Conservation (phyloP, 176 grass and related monocot genomes). For the Alopecurus myosuroides region DNA sequence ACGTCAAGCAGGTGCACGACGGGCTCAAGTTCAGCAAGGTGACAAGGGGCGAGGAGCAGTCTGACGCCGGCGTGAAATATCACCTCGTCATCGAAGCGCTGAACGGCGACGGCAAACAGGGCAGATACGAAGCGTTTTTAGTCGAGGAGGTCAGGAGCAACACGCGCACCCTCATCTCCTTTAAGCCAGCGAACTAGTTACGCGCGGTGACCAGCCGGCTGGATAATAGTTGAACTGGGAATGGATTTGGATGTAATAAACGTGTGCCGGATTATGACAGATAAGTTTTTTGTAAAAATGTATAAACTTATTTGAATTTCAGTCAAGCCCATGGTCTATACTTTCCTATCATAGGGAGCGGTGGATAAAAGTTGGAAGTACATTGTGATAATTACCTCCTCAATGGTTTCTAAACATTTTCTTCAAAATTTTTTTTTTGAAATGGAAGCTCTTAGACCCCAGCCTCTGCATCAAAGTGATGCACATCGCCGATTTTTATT, state of each 20-base stretch:
- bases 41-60: constrained; percentile 25
- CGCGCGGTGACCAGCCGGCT: neutral
- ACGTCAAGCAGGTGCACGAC: constrained; percentile 4
- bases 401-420: too few relatives aligned
- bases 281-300: neutral
- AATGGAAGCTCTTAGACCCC: too few relatives aligned
- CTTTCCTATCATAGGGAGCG: too few relatives aligned
- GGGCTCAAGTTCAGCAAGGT: constrained; percentile 27
- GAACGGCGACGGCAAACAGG: neutral
- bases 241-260: neutral
- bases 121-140: neutral
- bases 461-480: too few relatives aligned
- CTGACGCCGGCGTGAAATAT: constrained; percentile 43
- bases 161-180: neutral
- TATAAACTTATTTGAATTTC: neutral
- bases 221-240: neutral
- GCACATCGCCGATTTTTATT: too few relatives aligned
- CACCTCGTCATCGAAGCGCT: constrained; percentile 26
- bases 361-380: too few relatives aligned
- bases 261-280: neutral
- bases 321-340: too few relatives aligned
- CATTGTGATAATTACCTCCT: too few relatives aligned
- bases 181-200: neutral
- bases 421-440: too few relatives aligned
- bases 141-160: neutral